Evolutionary conservation across 2,329 filamentous ascomycete species (phyloP).

Genomic region (Amauroascus verrucosus): DNA sequence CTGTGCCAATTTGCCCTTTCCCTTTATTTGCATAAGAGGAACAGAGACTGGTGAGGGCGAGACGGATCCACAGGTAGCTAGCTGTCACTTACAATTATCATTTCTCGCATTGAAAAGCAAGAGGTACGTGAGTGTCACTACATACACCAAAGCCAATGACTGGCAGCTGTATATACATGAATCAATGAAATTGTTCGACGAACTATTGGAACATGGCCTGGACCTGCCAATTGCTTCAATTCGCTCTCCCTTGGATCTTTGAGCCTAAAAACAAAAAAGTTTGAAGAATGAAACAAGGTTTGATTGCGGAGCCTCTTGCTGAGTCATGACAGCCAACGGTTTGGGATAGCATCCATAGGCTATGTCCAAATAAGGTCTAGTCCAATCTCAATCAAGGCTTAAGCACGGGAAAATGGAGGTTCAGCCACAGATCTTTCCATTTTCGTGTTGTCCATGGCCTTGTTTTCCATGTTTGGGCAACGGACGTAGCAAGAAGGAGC

Average conservation of each 20-base stretch:
- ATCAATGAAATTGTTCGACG: not conserved
- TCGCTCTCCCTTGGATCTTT: not conserved
- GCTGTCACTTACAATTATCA: not conserved
- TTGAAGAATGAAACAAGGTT: not conserved
- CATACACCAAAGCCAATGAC: not conserved
- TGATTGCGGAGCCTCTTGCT: too few relatives aligned
- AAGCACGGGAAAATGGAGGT: not conserved
- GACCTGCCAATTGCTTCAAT: not conserved
- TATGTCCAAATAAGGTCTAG: not conserved
- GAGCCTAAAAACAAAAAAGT: not conserved
- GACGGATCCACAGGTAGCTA: not conserved
- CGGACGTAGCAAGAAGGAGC: not conserved
- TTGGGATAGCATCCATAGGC: not conserved
- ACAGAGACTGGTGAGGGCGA: not conserved
- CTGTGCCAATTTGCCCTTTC: too few relatives aligned
- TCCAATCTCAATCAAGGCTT: too few relatives aligned
- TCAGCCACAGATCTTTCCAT: not conserved
- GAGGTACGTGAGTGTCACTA: not conserved
- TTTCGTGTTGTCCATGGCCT: not conserved
- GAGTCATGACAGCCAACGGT: not conserved
- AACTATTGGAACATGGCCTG: not conserved
- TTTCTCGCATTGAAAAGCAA: not conserved
- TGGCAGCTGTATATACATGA: not conserved
- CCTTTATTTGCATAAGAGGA: too few relatives aligned
- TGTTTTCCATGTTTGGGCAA: not conserved